Conservation (phyloP, 345 rosid species). For the Abelmoschus esculentus region DNA sequence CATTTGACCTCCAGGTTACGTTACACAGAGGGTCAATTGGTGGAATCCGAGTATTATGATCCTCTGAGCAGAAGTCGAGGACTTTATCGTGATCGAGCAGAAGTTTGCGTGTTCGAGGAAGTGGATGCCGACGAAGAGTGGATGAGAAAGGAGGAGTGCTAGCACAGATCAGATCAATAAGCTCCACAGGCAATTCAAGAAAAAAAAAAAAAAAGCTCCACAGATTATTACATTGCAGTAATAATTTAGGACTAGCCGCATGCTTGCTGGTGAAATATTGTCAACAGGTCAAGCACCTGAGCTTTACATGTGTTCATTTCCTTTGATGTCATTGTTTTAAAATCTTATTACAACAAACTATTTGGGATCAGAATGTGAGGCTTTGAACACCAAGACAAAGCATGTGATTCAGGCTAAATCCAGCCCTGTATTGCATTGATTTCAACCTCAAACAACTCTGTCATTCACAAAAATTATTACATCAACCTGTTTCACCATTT, state of each 20-base stretch:
- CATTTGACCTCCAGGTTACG: conserved; percentile 1
- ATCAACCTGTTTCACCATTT: too few relatives aligned
- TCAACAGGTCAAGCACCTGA: not conserved
- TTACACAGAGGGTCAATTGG: not conserved
- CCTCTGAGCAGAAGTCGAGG: conserved; percentile 39
- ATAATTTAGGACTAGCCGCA: not conserved
- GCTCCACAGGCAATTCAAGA: too few relatives aligned
- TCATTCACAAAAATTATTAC: too few relatives aligned
- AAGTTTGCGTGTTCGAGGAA: conserved; percentile 29
- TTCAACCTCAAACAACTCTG: not conserved
- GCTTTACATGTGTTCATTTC: not conserved
- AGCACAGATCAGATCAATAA: not conserved
- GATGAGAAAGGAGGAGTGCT: not conserved
- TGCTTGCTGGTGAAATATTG: not conserved
- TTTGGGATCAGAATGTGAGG: not conserved
- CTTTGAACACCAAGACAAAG: not conserved
- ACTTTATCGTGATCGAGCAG: conserved; percentile 51
- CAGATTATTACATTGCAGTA: not conserved
- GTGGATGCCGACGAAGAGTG: conserved; percentile 7
- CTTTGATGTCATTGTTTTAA: too few relatives aligned
- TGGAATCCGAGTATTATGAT: conserved; percentile 1
- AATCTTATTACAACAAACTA: too few relatives aligned
- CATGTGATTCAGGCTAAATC: not conserved
- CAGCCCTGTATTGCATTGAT: not conserved
- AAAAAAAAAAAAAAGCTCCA: too few relatives aligned